Conservation (phyloP, 768 basidiomycete genomes). For the Sarcomyxa edulis region DNA sequence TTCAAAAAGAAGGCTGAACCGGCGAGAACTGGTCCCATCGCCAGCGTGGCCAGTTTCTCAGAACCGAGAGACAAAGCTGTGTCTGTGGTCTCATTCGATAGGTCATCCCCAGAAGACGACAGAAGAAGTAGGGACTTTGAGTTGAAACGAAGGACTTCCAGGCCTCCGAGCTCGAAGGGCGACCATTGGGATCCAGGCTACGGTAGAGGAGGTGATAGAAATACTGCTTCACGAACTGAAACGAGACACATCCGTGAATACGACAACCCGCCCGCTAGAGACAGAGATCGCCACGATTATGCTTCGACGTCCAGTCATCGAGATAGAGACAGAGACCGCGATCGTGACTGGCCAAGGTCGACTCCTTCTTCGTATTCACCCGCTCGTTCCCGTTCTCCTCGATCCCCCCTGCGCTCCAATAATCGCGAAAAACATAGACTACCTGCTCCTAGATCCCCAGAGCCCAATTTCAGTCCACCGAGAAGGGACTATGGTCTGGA, state of each 20-base stretch:
- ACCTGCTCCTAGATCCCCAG: constrained; percentile 31
- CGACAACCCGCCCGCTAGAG: neutral
- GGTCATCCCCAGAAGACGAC: constrained; percentile 43
- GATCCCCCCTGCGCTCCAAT: constrained; percentile 26
- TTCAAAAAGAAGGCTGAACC: constrained; percentile 55
- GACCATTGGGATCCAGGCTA: constrained; percentile 36
- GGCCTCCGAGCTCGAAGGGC: constrained; percentile 6
- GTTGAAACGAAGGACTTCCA: constrained; percentile 15
- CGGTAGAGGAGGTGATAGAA: constrained; percentile 12
- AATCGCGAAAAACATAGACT: constrained; percentile 34
- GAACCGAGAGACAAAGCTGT: constrained; percentile 12
- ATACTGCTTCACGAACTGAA: neutral
- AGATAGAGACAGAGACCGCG: constrained; percentile 22
- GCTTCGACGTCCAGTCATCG: constrained; percentile 6
- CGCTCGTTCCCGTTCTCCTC: constrained; percentile 34
- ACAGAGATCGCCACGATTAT: constrained; percentile 4
- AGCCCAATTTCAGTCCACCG: constrained; percentile 31
- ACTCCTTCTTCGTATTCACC: constrained; percentile 20
- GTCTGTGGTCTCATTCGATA: constrained; percentile 28
- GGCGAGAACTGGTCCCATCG: constrained; percentile 15
- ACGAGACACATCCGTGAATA: too few species aligned
- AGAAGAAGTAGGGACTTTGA: constrained; percentile 33
- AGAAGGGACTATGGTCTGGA: constrained; percentile 28
- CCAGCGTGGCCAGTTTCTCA: constrained; percentile 17
- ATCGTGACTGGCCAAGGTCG: constrained; percentile 15